Evolutionary conservation across 768 basidiomycete species (phyloP), one percentile per base, ranked within the genome.

Genomic region (Termitomyces sp.): DNA sequence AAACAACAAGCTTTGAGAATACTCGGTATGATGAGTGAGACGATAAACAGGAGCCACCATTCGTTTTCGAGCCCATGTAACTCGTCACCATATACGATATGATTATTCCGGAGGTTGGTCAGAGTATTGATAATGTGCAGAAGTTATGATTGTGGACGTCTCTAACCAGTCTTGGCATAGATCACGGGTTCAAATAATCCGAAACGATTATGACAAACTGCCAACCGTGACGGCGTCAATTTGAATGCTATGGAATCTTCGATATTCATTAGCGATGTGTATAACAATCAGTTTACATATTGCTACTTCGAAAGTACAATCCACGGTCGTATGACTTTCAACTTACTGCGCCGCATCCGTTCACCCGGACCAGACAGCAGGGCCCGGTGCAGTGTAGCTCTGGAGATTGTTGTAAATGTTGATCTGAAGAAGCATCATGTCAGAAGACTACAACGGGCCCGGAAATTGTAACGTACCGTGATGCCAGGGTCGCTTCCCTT

Each of bases 331-430:
- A 40, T 40, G 6, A 4, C 6, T 27, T n/a, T n/a, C n/a, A n/a
- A n/a, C n/a, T 27, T 5, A 17, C 10, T 27, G 35, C 3, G 11
- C 25, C 19, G 23, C 19, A 31, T 17, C 47, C 32, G 9, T 65
- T 75, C 65, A 75, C 6, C 75, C 74, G 56, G 72, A 69, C 75
- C 75, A 77, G 54, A 77, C 74, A 42, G 71, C 53, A 41, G 67
- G 67, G 53, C 74, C 75, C 21, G 75, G 75, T 48, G 69, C 62
- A 19, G 77, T 80, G 69, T 82, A 82, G 64, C 71, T 80, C 63
- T 81, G 76, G 41, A 80, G 74, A 66, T 82, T 81, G 73, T 81
- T 81, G 72, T 81, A 81, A 61, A 81, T 81, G 72, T 82, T 80
- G 64, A 79, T 67, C 73, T 76, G 32, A 9, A 32, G 11, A 38